Conservation (phyloP, 805 yeast species). For the Lipomyces japonicus region DNA sequence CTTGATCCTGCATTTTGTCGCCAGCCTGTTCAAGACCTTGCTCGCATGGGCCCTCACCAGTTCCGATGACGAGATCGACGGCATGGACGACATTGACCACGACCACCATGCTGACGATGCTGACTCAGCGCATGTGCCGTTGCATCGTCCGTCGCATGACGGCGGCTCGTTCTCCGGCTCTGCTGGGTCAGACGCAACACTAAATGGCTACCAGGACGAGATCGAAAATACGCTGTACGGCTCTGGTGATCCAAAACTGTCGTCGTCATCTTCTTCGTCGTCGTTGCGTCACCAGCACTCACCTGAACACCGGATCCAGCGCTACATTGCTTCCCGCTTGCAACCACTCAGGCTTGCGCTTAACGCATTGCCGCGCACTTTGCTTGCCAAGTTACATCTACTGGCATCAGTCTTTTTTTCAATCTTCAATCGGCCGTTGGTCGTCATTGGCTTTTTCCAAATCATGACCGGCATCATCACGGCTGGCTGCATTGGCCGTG, state of each 20-base stretch:
- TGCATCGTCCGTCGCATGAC: slow-evolving; percentile 5
- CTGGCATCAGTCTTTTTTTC: slow-evolving; percentile 45
- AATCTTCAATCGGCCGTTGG: slow-evolving; percentile 59
- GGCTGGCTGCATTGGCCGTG: slow-evolving; percentile 67
- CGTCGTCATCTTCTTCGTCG: background rate
- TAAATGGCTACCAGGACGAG: slow-evolving; percentile 15
- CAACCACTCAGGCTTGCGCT: slow-evolving; percentile 20
- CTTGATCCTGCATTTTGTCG: slow-evolving; percentile 50
- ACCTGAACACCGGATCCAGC: slow-evolving; percentile 23
- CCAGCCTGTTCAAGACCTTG: slow-evolving; percentile 51
- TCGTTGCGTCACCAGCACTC: slow-evolving; percentile 15
- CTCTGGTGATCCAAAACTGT: background rate
- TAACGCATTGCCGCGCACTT: slow-evolving; percentile 25
- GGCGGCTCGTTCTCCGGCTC: slow-evolving; percentile 10
- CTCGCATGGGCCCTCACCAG: slow-evolving; percentile 42
- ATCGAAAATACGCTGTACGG: background rate
- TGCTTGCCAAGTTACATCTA: slow-evolving; percentile 33
- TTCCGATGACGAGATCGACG: background rate
- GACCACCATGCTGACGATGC: background rate
- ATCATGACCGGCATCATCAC: slow-evolving; percentile 58
- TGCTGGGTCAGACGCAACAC: slow-evolving; percentile 12
- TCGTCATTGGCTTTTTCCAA: slow-evolving; percentile 57
- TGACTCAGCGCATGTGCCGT: slow-evolving; percentile 4
- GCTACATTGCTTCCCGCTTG: slow-evolving; percentile 9
- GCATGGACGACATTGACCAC: background rate